Evolutionary conservation across 192 early-diverging fungal genomes (phyloP).

Genomic region (Geranomyces variabilis): DNA sequence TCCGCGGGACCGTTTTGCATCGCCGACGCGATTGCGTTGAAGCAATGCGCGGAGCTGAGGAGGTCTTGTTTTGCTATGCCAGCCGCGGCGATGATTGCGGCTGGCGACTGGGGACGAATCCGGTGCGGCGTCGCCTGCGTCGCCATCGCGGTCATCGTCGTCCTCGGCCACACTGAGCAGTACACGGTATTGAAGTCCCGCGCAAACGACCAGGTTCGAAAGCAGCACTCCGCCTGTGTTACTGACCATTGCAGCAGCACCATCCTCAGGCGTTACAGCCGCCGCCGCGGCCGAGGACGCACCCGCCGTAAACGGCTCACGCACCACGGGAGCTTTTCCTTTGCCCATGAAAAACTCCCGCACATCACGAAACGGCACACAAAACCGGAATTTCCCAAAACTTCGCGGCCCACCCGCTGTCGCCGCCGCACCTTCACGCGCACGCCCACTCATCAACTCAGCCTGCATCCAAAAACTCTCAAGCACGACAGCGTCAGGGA

Average conservation of each 20-base stretch:
- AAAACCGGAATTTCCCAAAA: constrained; percentile 42
- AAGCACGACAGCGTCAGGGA: constrained; percentile 41
- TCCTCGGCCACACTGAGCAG: constrained; percentile 28
- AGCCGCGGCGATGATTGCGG: not conserved
- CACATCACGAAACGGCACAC: constrained; percentile 35
- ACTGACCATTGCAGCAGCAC: no score
- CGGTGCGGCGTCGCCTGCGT: not conserved
- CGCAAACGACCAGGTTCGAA: constrained; percentile 41
- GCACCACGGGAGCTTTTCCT: not conserved
- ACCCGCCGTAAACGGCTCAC: not conserved
- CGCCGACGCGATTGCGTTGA: constrained; percentile 27
- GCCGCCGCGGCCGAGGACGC: not conserved
- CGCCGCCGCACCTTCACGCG: not conserved
- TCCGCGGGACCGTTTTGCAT: constrained; percentile 11
- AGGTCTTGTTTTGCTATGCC: not conserved
- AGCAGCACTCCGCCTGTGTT: constrained; percentile 13
- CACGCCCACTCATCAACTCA: constrained; percentile 37
- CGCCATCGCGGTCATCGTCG: constrained; percentile 4
- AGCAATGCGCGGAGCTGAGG: constrained; percentile 40
- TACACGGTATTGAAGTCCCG: constrained; percentile 46
- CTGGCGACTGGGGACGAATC: not conserved
- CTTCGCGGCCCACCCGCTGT: not conserved
- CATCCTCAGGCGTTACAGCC: not conserved
- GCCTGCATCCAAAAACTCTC: constrained; percentile 52
- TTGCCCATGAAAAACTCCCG: constrained; percentile 25